These are phyloP conservation scores for Domatiomyces globalis DNA, from an alignment of 2,329 filamentous ascomycete genomes.

Conservation along the genomic window DNA sequence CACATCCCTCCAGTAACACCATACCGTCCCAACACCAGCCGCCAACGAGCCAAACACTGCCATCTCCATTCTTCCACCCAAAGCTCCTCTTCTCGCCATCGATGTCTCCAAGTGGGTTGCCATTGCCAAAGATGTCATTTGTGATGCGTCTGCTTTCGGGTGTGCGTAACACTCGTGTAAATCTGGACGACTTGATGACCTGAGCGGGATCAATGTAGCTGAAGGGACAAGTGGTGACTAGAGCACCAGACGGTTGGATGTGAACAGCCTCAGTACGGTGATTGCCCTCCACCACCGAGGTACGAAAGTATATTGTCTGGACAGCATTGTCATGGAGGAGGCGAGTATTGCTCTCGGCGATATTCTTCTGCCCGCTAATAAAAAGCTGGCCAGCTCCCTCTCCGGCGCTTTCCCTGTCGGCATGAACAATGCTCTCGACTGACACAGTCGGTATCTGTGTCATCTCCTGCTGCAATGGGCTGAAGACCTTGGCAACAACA, in stretches of 20 bases:
- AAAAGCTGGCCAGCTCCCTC: neutral
- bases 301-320: neutral
- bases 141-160: neutral
- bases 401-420: neutral
- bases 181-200: neutral
- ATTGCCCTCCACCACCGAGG: neutral
- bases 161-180: neutral
- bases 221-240: neutral
- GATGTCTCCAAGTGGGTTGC: neutral
- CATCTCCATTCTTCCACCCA: neutral
- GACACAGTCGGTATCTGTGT: neutral
- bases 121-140: neutral
- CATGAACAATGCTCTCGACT: neutral
- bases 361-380: neutral
- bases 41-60: neutral
- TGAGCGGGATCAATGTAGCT: neutral
- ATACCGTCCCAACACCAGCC: neutral
- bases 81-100: neutral
- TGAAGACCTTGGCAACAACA: neutral
- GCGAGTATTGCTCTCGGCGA: neutral
- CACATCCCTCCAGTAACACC: neutral
- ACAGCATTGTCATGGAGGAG: neutral
- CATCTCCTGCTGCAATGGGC: neutral
- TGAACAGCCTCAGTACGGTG: neutral
- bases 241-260: neutral